Conservation (phyloP, 495 filamentous ascomycete genomes). For the Penicillium desertorum region DNA sequence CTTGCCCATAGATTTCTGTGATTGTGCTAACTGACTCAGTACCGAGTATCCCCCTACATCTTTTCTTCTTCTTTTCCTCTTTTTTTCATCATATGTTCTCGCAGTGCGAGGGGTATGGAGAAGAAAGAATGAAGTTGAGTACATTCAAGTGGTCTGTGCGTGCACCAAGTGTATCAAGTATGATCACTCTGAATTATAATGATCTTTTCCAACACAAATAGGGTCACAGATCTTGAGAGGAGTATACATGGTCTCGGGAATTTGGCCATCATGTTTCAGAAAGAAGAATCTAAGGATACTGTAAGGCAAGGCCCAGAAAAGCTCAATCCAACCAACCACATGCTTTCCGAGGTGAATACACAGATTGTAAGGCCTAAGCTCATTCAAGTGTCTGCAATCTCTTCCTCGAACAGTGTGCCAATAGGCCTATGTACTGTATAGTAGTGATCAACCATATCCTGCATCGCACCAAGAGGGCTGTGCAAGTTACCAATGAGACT, state of each 20-base stretch:
- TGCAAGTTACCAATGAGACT: not conserved
- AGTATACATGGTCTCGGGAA: not conserved
- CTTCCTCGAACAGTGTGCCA: not conserved
- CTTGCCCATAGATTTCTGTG: not conserved
- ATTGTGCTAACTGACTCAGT: not conserved
- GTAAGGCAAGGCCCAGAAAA: not conserved
- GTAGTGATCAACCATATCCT: not conserved
- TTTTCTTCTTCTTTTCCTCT: not conserved
- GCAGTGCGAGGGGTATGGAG: not conserved
- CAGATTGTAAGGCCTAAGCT: not conserved
- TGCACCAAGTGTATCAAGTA: not conserved
- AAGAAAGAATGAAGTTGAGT: not conserved
- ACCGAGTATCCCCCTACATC: not conserved
- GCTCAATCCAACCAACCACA: not conserved
- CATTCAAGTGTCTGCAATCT: not conserved
- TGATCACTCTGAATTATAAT: not conserved
- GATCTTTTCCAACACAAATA: not conserved
- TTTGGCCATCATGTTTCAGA: not conserved
- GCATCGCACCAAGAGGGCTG: not conserved
- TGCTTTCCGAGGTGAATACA: not conserved
- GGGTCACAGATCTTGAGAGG: not conserved
- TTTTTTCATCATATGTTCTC: constrained; percentile 2
- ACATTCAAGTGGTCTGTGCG: not conserved
- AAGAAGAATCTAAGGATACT: not conserved
- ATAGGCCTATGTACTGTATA: not conserved